Evolutionary conservation across 1,139 yeast genomes (phyloP), one percentile per base, ranked within the genome.

Genomic region (Starmera stellimalicola): DNA sequence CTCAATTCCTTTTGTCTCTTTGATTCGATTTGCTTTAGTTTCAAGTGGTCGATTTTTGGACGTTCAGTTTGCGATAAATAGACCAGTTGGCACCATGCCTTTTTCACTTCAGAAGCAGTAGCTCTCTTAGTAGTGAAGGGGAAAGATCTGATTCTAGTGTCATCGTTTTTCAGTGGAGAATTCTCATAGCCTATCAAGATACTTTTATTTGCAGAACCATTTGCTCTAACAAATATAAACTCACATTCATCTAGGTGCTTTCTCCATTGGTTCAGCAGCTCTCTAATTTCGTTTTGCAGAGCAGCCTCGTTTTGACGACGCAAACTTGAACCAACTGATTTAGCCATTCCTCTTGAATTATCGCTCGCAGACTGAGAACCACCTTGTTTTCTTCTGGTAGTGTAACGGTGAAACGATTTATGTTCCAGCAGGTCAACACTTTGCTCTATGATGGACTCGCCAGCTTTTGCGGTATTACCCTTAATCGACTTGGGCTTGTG

Each of bases 321-420:
- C 33, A 91, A 68, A 35, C 77, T 74, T 3, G 96, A 81, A 38
- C 99, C 99, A 0, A 96, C 98, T 12, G 96, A 87, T 44, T 85
- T 85, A 9, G 98, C 98, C 54, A 88, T 88, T 3, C 98, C 97
- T 44, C 81, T 73, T 1, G 95, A 80, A 52, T 79, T 84, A 57
- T 91, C 99, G 57, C 75, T 81, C 1, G 96, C 88, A 41, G 91
- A 74, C 56, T 91, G 99, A 0, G 97, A 73, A 1, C 98, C 98
- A 61, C 99, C 99, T 57, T 91, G 99, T 51, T 91, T 93, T 44
- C 95, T 72, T 62, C 99, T 78, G 1, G 96, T 87, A 3, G 99
- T 91, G 52, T 91, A 91, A 45, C 97, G 68, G 55, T 91, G 98
- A 55, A 85, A 87, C 0, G 96, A 82, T 50, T 88, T 91, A 40